These are phyloP conservation scores for Xerocomus spinulosus DNA, from an alignment of 768 basidiomycete genomes.

Conservation along the genomic window DNA sequence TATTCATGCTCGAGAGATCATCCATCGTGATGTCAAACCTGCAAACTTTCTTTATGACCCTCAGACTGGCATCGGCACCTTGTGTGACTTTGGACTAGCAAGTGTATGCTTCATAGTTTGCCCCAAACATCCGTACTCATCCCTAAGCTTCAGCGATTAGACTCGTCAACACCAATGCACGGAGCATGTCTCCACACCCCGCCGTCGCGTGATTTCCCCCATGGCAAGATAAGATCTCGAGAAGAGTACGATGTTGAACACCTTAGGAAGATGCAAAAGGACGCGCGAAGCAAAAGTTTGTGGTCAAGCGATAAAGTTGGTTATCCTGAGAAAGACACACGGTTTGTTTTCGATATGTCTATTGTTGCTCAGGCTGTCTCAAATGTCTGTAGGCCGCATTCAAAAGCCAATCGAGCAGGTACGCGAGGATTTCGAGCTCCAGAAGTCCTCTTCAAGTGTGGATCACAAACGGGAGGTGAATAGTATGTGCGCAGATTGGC, in stretches of 20 bases:
- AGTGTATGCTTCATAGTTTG: constrained; percentile 52
- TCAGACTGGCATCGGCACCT: constrained; percentile 71
- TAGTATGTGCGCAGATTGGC: neutral
- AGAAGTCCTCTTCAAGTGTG: constrained; percentile 92
- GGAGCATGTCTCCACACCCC: constrained; percentile 78
- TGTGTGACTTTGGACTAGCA: constrained; percentile 95
- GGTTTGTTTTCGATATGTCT: constrained; percentile 38
- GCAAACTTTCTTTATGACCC: constrained; percentile 96
- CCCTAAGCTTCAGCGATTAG: constrained; percentile 49
- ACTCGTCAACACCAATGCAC: constrained; percentile 36
- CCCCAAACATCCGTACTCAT: constrained; percentile 1
- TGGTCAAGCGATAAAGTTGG: constrained; percentile 68
- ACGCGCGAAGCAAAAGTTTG: constrained; percentile 51
- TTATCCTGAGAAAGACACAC: constrained; percentile 67
- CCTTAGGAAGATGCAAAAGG: constrained; percentile 55
- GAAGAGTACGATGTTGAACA: constrained; percentile 45
- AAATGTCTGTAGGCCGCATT: constrained; percentile 52
- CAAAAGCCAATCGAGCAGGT: constrained; percentile 94
- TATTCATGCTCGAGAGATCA: constrained; percentile 79
- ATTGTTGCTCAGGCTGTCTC: neutral
- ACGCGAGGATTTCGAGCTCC: constrained; percentile 97
- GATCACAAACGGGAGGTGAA: constrained; percentile 86
- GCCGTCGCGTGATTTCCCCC: constrained; percentile 56
- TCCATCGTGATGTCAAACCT: constrained; percentile 97
- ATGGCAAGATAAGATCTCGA: constrained; percentile 52